Conservation (phyloP, 257 asterid genomes). For the Hygrophila difformis region DNA sequence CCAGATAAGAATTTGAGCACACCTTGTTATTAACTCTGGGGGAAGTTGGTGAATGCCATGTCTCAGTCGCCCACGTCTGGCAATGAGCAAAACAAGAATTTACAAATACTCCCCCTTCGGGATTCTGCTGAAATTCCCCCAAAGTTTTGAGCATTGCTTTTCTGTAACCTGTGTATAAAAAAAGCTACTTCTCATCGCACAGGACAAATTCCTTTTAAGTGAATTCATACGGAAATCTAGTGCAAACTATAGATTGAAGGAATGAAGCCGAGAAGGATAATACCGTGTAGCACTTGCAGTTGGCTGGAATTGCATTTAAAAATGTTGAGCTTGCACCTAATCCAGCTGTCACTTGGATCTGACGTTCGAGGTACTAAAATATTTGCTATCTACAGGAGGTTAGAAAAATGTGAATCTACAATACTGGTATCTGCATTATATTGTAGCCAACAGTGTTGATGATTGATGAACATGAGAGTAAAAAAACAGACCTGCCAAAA, state of each 20-base stretch:
- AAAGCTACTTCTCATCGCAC: too few relatives aligned
- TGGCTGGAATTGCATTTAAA: constrained; percentile 53
- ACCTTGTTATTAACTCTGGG: constrained; percentile 79
- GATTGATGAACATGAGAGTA: constrained; percentile 6
- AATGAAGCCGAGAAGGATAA: too few relatives aligned
- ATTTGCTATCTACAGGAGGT: constrained; percentile 53
- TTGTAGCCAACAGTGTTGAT: background rate
- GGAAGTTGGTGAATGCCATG: constrained; percentile 87
- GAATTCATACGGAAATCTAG: too few relatives aligned
- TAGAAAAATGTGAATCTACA: background rate
- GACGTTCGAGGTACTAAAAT: constrained; percentile 59
- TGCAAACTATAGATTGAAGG: too few relatives aligned
- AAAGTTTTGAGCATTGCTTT: constrained; percentile 53
- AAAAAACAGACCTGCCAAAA: constrained; percentile 81
- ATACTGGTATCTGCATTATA: background rate
- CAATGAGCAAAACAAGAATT: constrained; percentile 84
- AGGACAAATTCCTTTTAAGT: too few relatives aligned
- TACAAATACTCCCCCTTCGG: constrained; percentile 60
- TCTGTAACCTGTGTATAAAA: constrained; percentile 64
- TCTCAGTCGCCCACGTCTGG: constrained; percentile 72
- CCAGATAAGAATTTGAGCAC: constrained; percentile 13
- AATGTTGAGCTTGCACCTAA: constrained; percentile 64
- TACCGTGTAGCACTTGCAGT: constrained; percentile 75
- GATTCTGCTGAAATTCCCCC: constrained; percentile 35
- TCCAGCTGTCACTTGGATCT: constrained; percentile 61